Conservation (phyloP, 805 yeast species). For the Spathaspora girioi region DNA sequence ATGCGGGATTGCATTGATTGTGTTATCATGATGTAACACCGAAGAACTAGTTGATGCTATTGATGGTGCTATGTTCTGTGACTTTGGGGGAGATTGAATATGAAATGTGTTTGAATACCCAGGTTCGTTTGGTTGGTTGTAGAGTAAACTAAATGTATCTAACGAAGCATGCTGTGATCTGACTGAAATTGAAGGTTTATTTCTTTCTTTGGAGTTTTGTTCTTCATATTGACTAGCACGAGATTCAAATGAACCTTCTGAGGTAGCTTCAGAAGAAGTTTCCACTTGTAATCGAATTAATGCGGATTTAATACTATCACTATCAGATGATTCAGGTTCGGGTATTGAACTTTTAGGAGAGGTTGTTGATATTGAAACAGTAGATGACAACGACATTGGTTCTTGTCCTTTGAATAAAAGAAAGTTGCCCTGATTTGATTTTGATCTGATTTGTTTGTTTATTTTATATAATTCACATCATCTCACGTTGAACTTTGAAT, state of each 20-base stretch:
- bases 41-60: not conserved
- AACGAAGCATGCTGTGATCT: slow-evolving; percentile 13
- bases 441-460: no score
- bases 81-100: not conserved
- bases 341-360: not conserved
- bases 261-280: slow-evolving; percentile 10
- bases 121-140: slow-evolving; percentile 4
- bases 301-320: slow-evolving; percentile 1
- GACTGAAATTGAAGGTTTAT: no score
- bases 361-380: not conserved
- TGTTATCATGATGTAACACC: slow-evolving; percentile 2
- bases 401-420: no score
- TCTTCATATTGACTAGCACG: not conserved
- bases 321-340: not conserved
- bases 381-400: not conserved
- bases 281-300: slow-evolving; percentile 17
- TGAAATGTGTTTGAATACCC: slow-evolving; percentile 26
- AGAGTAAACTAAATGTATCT: slow-evolving; percentile 23
- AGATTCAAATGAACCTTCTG: slow-evolving; percentile 26
- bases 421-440: no score
- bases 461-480: no score
- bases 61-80: not conserved
- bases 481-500: no score
- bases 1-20: slow-evolving; percentile 34
- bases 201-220: no score